phyloP scores from a whole-genome alignment of 192 early-diverging fungal genomes.

The Coemansia sp. region DNA sequence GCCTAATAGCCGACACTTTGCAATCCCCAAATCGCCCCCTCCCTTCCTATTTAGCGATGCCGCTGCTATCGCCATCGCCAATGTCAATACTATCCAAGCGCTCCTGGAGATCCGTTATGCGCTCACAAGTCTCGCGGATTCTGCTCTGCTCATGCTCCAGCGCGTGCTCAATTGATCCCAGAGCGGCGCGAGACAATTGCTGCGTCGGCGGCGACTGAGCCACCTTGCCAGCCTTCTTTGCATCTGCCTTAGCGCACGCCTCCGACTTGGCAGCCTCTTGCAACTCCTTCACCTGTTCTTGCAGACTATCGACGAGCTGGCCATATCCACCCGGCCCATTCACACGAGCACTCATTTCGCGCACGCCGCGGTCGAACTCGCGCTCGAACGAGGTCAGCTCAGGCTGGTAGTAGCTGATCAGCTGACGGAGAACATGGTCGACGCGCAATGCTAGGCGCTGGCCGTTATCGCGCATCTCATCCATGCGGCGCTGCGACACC shows the following conservation, averaged over 20 bases:
- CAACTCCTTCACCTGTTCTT: constrained; percentile 35
- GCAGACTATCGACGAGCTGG: constrained; percentile 24
- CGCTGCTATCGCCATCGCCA: background rate
- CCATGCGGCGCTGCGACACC: constrained; percentile 47
- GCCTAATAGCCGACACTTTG: too few species aligned
- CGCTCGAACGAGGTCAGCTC: constrained; percentile 63
- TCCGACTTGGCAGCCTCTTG: constrained; percentile 7
- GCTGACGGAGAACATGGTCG: constrained; percentile 64
- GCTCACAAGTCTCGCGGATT: constrained; percentile 29
- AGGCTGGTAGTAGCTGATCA: constrained; percentile 65
- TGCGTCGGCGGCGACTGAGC: background rate
- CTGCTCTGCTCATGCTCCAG: constrained; percentile 27
- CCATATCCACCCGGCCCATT: constrained; percentile 31
- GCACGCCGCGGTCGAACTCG: constrained; percentile 30
- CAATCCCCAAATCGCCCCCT: too few species aligned
- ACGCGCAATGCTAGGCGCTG: constrained; percentile 55
- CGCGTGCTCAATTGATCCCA: constrained; percentile 20
- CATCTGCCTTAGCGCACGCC: constrained; percentile 1
- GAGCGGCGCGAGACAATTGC: constrained; percentile 11
- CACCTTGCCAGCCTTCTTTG: constrained; percentile 12
- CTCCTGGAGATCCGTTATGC: constrained; percentile 32
- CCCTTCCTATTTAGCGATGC: background rate
- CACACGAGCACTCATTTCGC: constrained; percentile 23
- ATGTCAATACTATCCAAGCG: constrained; percentile 16
- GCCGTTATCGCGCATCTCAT: constrained; percentile 40